Evolutionary conservation across 2,329 filamentous ascomycete species (phyloP).

Genomic region (Exophiala lecanii-corni): DNA sequence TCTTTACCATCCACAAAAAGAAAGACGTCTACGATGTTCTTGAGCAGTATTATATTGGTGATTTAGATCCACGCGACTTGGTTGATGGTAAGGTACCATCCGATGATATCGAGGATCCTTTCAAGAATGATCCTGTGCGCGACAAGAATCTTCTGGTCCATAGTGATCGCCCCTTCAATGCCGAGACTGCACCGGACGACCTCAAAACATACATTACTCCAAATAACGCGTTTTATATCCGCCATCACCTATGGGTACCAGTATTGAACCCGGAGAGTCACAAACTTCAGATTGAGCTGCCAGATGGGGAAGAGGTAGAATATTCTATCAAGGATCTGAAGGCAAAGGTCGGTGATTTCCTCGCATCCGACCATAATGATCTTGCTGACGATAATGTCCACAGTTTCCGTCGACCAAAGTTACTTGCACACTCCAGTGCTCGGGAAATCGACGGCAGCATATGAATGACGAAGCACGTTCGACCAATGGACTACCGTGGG

Average conservation of each 20-base stretch:
- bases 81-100: conserved; percentile 52
- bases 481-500: conserved; percentile 58
- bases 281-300: conserved; percentile 51
- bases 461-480: conserved; percentile 50
- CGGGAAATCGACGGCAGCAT: conserved; percentile 55
- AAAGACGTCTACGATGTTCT: conserved; percentile 62
- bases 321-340: conserved; percentile 55
- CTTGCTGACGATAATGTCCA: not conserved
- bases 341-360: conserved; percentile 14
- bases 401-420: conserved; percentile 50
- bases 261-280: conserved; percentile 40
- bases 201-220: conserved; percentile 53
- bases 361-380: not conserved
- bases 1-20: conserved; percentile 65
- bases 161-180: conserved; percentile 56
- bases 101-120: conserved; percentile 39
- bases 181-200: conserved; percentile 52
- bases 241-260: conserved; percentile 63
- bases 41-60: conserved; percentile 60
- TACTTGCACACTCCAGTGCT: conserved; percentile 56
- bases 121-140: conserved; percentile 47
- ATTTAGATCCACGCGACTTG: conserved; percentile 56
- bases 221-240: conserved; percentile 54
- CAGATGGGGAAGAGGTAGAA: conserved; percentile 48
- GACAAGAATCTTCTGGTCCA: conserved; percentile 49